A percentile compares a stretch with the other conserved stretches of the same genome.
Evolutionary conservation across 1,284 basidiomycete species (phyloP).

Genomic region (Amylostereum areolatum): DNA sequence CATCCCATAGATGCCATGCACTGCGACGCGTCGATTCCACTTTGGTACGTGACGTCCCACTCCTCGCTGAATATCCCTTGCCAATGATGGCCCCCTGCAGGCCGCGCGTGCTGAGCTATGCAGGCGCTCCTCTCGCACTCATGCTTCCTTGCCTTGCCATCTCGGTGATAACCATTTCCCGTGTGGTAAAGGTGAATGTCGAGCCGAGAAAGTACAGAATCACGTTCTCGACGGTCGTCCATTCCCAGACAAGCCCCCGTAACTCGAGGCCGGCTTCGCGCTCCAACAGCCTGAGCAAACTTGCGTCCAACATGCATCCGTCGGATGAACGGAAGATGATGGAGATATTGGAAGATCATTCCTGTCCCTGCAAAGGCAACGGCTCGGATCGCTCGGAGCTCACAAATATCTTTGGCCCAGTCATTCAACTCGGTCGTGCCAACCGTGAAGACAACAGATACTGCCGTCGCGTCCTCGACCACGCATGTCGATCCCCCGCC

Average conservation of each 20-base stretch:
- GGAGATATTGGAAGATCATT: no score
- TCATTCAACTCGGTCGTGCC: background rate
- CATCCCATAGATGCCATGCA: slow-evolving; percentile 42
- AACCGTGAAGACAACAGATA: background rate
- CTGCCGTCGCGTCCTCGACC: background rate
- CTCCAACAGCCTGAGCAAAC: background rate
- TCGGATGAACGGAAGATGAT: background rate
- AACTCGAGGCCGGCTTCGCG: background rate
- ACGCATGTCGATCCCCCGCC: background rate
- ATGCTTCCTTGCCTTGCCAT: slow-evolving; percentile 46
- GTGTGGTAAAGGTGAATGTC: slow-evolving; percentile 24
- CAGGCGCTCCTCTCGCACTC: slow-evolving; percentile 47
- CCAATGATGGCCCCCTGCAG: slow-evolving; percentile 24
- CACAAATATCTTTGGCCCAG: no score
- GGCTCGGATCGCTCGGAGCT: no score
- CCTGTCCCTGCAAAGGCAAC: no score
- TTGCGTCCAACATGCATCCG: background rate
- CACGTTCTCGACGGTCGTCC: background rate
- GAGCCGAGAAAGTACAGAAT: slow-evolving; percentile 9
- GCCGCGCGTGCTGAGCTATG: slow-evolving; percentile 56
- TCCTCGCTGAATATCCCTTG: background rate
- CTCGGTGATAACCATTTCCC: slow-evolving; percentile 36
- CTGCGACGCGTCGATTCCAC: slow-evolving; percentile 48
- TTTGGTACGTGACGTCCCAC: slow-evolving; percentile 35
- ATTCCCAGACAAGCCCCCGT: background rate